Conservation (phyloP, 305 asterid genomes). For the Euphrasia arctica region DNA sequence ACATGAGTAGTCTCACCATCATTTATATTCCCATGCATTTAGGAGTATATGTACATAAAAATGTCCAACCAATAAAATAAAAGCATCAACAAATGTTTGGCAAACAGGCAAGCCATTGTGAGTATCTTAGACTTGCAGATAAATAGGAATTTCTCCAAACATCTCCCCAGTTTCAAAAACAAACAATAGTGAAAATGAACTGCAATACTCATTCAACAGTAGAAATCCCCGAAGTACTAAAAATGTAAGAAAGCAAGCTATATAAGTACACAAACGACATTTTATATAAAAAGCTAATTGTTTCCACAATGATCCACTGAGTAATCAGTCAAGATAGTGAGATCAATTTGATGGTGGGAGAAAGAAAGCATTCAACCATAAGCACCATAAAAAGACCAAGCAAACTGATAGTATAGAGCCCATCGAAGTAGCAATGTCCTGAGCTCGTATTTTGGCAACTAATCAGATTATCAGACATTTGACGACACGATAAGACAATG, state of each 20-base stretch:
- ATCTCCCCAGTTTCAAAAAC: slow-evolving; percentile 7
- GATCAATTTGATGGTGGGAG: not conserved
- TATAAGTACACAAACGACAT: not conserved
- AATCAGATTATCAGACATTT: slow-evolving; percentile 1
- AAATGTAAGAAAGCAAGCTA: not conserved
- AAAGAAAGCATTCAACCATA: not conserved
- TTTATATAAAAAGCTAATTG: not conserved
- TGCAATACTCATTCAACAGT: not conserved
- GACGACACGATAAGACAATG: not conserved
- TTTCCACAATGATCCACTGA: not conserved
- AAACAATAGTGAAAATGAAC: not conserved
- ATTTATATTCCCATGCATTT: not conserved
- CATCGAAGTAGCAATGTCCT: not conserved
- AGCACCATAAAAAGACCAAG: not conserved
- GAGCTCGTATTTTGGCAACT: not conserved
- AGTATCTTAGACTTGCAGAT: not conserved
- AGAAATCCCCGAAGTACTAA: not conserved
- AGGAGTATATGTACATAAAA: not conserved
- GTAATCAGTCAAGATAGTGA: not conserved
- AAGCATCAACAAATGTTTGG: not conserved
- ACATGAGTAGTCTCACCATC: not conserved
- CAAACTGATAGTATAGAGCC: not conserved
- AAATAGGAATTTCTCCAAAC: not conserved
- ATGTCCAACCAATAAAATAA: not conserved
- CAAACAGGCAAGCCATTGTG: not conserved